Evolutionary conservation across 108 stramenopile genomes (phyloP).

Genomic region (Skeletonema grethae): DNA sequence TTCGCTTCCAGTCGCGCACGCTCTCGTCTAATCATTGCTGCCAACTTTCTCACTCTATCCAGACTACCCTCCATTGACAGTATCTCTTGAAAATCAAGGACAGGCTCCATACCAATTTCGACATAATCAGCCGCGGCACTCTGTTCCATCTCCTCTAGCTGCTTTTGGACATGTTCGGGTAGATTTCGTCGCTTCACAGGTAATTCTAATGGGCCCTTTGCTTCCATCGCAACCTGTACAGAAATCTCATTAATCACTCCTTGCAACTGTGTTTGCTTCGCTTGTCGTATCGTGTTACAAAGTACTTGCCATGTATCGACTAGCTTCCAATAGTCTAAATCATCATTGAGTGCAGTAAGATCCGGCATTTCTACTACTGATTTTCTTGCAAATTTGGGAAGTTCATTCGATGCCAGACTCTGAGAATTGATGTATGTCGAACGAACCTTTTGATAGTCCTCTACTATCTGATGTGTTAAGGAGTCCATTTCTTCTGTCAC

Average conservation of each 20-base stretch:
- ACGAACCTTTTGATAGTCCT: slow-evolving; percentile 52
- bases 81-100: slow-evolving; percentile 75
- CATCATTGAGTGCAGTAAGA: slow-evolving; percentile 17
- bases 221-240: slow-evolving; percentile 49
- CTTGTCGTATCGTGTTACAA: slow-evolving; percentile 63
- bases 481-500: slow-evolving; percentile 17
- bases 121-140: slow-evolving; percentile 52
- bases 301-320: slow-evolving; percentile 76
- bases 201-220: slow-evolving; percentile 61
- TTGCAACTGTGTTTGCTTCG: slow-evolving; percentile 42
- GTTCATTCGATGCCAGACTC: slow-evolving; percentile 51
- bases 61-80: slow-evolving; percentile 33
- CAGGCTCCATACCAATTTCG: slow-evolving; percentile 64
- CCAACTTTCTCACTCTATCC: slow-evolving; percentile 48
- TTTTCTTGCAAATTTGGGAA: slow-evolving; percentile 48
- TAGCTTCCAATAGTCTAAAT: slow-evolving; percentile 53
- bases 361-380: slow-evolving; percentile 31
- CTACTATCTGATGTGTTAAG: slow-evolving; percentile 23
- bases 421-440: slow-evolving; percentile 51
- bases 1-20: slow-evolving; percentile 56
- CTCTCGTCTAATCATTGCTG: slow-evolving; percentile 55
- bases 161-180: slow-evolving; percentile 43
- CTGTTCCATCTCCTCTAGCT: slow-evolving; percentile 56
- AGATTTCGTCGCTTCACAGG: slow-evolving; percentile 67
- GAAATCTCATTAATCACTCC: slow-evolving; percentile 65